Percentiles rank a stretch among this genome's conserved stretches.
These are phyloP conservation scores for Globisporangium spinosum DNA, from an alignment of 352 stramenopile species.

Conservation along the genomic window DNA sequence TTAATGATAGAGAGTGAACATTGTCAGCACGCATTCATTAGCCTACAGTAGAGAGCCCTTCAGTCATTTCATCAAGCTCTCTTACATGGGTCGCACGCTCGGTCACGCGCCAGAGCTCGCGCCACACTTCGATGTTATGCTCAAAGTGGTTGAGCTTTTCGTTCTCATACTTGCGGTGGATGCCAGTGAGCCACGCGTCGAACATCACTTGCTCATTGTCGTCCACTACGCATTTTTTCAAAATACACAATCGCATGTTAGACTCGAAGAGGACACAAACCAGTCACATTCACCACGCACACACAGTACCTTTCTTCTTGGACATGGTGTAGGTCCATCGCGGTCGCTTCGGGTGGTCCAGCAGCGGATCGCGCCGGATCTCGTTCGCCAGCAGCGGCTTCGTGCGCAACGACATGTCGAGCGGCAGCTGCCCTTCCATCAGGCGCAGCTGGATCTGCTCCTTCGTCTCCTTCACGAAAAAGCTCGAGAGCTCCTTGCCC, in stretches of 20 bases:
- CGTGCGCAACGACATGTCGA: constrained; percentile 50
- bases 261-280: constrained; percentile 2
- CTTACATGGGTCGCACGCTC: constrained; percentile 74
- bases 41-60: background rate
- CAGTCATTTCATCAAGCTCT: background rate
- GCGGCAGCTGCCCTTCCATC: constrained; percentile 73
- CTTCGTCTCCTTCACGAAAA: constrained; percentile 86
- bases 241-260: background rate
- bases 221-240: constrained; percentile 37
- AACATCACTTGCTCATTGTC: constrained; percentile 84
- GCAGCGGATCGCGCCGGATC: constrained; percentile 54
- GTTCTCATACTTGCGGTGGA: constrained; percentile 81
- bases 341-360: constrained; percentile 71
- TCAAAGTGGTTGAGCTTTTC: constrained; percentile 86
- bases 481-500: constrained; percentile 81
- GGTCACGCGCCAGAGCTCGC: constrained; percentile 83
- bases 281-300: background rate
- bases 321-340: constrained; percentile 78
- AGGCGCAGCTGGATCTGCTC: constrained; percentile 84
- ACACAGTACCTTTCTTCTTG: constrained; percentile 65
- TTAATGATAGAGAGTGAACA: background rate
- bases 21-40: background rate
- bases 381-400: constrained; percentile 56
- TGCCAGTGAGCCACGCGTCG: constrained; percentile 80
- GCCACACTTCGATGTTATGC: constrained; percentile 84